Conservation (phyloP, 805 yeast species). For the Metschnikowia lochheadii region DNA sequence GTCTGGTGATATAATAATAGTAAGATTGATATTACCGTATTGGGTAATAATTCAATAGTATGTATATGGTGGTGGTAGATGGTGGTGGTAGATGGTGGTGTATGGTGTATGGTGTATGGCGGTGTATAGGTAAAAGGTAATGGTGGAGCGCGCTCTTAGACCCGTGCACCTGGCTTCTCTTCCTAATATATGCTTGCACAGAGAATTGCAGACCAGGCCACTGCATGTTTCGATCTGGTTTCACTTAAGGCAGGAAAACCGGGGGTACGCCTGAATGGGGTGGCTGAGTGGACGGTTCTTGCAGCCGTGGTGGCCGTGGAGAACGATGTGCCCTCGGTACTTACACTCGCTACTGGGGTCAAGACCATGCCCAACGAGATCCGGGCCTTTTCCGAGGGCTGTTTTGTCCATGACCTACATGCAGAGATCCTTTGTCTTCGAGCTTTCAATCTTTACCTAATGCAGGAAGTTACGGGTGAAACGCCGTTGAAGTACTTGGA, state of each 20-base stretch:
- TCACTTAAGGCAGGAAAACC: constrained; percentile 54
- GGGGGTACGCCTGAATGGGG: constrained; percentile 54
- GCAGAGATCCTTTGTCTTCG: constrained; percentile 80
- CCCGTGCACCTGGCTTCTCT: constrained; percentile 3
- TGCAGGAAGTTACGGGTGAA: constrained; percentile 39
- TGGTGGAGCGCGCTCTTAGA: neutral
- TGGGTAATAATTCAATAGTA: neutral
- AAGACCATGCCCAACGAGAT: constrained; percentile 65
- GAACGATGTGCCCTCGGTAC: constrained; percentile 25
- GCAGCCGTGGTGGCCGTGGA: constrained; percentile 61
- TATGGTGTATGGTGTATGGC: neutral
- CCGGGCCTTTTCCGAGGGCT: constrained; percentile 46
- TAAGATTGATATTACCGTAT: too few species aligned
- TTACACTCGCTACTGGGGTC: constrained; percentile 75
- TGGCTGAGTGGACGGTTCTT: constrained; percentile 77
- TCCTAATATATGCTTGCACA: constrained; percentile 9
- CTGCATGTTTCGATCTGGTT: constrained; percentile 27
- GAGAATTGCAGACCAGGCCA: constrained; percentile 24
- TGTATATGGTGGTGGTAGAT: neutral
- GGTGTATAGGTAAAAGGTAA: too few species aligned
- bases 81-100: neutral
- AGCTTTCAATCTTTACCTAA: constrained; percentile 57
- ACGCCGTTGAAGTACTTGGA: constrained; percentile 14
- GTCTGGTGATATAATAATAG: too few species aligned
- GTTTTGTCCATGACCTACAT: constrained; percentile 79